These are phyloP conservation scores for Ogataea dorogensis DNA, from an alignment of 805 yeast genomes.

Conservation along the genomic window DNA sequence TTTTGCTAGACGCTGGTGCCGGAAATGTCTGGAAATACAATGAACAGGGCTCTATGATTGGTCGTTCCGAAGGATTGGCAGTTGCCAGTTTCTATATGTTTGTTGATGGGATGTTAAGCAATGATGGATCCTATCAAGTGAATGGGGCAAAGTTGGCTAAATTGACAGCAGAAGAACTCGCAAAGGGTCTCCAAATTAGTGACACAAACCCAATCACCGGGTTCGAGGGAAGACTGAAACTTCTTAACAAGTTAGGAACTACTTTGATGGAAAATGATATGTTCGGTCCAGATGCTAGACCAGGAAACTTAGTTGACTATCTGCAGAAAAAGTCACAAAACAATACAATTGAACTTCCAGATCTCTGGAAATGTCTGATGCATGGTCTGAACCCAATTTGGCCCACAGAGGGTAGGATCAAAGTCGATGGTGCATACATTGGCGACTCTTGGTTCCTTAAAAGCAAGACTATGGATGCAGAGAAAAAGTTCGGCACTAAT, in stretches of 20 bases:
- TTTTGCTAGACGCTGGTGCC: conserved; percentile 66
- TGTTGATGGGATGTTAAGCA: conserved; percentile 42
- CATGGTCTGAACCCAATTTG: conserved; percentile 56
- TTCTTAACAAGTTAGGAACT: conserved; percentile 48
- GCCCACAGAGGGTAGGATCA: conserved; percentile 57
- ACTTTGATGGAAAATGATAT: conserved; percentile 41
- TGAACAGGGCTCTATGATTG: conserved; percentile 38
- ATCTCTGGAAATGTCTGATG: conserved; percentile 56
- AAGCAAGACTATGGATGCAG: conserved; percentile 27
- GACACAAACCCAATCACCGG: conserved; percentile 52
- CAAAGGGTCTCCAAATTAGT: conserved; percentile 47
- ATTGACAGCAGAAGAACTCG: conserved; percentile 38
- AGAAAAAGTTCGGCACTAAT: conserved; percentile 18
- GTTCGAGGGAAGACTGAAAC: conserved; percentile 48
- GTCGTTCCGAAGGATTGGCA: conserved; percentile 64
- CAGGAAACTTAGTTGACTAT: conserved; percentile 54
- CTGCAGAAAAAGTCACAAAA: conserved; percentile 30
- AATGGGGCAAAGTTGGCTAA: conserved; percentile 40
- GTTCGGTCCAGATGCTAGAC: conserved; percentile 39
- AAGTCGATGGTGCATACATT: conserved; percentile 47
- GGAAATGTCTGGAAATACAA: conserved; percentile 55
- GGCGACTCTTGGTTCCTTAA: conserved; percentile 63
- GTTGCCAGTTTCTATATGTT: conserved; percentile 59
- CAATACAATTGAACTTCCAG: conserved; percentile 41
- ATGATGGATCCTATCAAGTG: conserved; percentile 42